Conservation (phyloP, 108 stramenopile species). For the Conticribra weissflogii region DNA sequence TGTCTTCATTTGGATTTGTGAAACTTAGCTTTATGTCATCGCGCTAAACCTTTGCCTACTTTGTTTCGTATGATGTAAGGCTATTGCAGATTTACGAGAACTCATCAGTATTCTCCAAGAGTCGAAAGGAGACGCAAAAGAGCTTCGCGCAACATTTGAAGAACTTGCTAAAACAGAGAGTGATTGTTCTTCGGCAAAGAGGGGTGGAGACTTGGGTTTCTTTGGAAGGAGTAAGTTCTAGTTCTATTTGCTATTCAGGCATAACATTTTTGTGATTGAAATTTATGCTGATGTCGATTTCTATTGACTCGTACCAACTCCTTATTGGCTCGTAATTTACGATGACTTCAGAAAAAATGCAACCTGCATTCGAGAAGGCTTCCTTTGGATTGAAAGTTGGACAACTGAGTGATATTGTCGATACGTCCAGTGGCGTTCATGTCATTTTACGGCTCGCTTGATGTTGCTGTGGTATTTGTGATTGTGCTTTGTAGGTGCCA, state of each 20-base stretch:
- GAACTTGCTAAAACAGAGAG: slow-evolving; percentile 84
- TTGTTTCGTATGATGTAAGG: too few relatives aligned
- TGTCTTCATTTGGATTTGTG: too few relatives aligned
- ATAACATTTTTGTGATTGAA: not conserved
- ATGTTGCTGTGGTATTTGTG: too few relatives aligned
- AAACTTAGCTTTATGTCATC: too few relatives aligned
- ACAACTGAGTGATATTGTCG: slow-evolving; percentile 77
- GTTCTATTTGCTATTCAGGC: too few relatives aligned
- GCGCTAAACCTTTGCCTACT: too few relatives aligned
- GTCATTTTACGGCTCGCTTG: slow-evolving; percentile 78
- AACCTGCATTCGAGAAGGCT: slow-evolving; percentile 78
- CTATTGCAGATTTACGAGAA: slow-evolving; percentile 65
- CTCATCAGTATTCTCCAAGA: slow-evolving; percentile 63
- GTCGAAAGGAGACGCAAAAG: slow-evolving; percentile 45
- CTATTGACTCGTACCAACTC: too few relatives aligned
- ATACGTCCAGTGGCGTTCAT: slow-evolving; percentile 86
- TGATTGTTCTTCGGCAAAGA: slow-evolving; percentile 83
- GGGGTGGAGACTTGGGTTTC: slow-evolving; percentile 86
- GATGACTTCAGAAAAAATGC: slow-evolving; percentile 80
- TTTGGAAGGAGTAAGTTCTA: slow-evolving; percentile 66
- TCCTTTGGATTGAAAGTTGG: slow-evolving; percentile 83
- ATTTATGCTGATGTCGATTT: not conserved
- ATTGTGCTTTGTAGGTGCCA: too few relatives aligned
- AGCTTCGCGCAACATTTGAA: slow-evolving; percentile 78
- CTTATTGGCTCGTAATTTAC: too few relatives aligned